Evolutionary conservation across 2,329 filamentous ascomycete species (phyloP).

Genomic region (Cladosporium sp.): DNA sequence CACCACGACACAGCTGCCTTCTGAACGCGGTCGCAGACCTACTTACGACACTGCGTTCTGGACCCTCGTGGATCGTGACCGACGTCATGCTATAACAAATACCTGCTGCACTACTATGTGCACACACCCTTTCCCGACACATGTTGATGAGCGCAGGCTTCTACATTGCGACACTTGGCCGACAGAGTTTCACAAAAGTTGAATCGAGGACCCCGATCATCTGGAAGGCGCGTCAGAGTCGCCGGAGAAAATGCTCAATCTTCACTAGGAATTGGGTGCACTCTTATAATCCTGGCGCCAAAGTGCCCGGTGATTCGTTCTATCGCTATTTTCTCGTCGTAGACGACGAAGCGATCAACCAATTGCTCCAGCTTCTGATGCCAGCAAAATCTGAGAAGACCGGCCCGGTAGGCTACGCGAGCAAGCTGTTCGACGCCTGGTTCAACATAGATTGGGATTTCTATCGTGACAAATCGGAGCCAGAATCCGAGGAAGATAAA

Average conservation of each 20-base stretch:
- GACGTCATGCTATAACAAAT: no score
- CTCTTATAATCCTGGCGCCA: not conserved
- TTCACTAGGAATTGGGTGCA: not conserved
- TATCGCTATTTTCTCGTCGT: conserved; percentile 3
- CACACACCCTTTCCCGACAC: no score
- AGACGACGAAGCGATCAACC: not conserved
- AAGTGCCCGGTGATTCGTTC: not conserved
- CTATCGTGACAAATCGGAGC: not conserved
- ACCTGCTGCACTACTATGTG: no score
- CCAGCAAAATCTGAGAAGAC: not conserved
- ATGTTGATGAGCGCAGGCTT: no score
- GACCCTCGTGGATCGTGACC: no score
- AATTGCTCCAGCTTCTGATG: conserved; percentile 2
- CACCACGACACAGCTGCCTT: no score
- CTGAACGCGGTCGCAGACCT: no score
- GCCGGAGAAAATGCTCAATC: not conserved
- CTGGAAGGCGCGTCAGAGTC: not conserved
- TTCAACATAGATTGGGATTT: not conserved
- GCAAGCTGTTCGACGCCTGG: not conserved
- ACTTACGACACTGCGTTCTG: no score
- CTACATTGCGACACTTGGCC: no score
- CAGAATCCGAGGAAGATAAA: not conserved
- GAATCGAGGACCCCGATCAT: not conserved
- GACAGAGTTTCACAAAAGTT: no score
- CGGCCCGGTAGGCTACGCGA: not conserved